Conservation (phyloP, 2,329 filamentous ascomycete genomes). For the Xylaria sp. region DNA sequence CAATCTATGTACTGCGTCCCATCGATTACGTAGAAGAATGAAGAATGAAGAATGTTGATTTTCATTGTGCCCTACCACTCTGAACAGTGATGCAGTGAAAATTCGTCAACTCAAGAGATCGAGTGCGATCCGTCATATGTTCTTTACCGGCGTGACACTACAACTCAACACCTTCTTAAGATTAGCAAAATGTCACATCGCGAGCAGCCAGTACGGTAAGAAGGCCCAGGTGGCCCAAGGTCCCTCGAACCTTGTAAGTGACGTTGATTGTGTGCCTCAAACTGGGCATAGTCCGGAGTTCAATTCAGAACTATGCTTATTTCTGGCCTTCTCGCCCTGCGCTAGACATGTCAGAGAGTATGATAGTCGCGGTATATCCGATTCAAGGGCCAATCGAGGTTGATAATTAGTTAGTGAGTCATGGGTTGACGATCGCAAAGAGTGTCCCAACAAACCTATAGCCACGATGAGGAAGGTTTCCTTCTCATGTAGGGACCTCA, state of each 20-base stretch:
- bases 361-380: neutral
- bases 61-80: neutral
- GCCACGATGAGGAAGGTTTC: neutral
- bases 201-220: neutral
- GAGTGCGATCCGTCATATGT: neutral
- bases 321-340: neutral
- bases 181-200: too few species aligned
- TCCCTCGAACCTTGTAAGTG: neutral
- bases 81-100: neutral
- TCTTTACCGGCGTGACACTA: neutral
- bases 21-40: neutral
- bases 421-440: neutral
- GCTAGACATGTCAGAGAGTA: neutral
- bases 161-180: too few species aligned
- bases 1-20: constrained; percentile 3
- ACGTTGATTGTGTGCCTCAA: neutral
- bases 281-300: neutral
- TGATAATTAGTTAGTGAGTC: neutral
- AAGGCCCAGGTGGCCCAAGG: neutral
- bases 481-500: neutral
- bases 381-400: neutral
- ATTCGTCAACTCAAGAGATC: neutral
- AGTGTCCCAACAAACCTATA: neutral
- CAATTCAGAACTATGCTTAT: neutral
- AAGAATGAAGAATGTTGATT: neutral